Evolutionary conservation across 305 asterid genomes (phyloP).

Genomic region (Vinca major): DNA sequence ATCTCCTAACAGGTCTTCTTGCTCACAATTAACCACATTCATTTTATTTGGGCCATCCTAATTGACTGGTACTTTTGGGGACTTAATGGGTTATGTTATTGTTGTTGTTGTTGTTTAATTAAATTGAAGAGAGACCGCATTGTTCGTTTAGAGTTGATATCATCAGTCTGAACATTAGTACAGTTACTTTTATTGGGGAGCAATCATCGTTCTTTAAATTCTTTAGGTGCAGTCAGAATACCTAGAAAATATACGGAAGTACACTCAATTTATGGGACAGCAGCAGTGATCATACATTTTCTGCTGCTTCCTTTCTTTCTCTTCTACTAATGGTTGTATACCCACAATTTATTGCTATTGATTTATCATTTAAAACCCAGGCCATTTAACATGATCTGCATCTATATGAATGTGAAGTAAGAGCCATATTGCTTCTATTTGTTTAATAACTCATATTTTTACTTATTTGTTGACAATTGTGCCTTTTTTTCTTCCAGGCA

Average conservation of each 20-base stretch:
- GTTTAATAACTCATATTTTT: neutral
- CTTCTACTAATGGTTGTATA: neutral
- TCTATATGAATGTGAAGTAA: neutral
- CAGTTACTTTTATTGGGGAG: neutral
- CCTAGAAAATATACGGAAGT: neutral
- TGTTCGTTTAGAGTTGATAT: neutral
- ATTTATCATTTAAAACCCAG: neutral
- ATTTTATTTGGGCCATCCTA: neutral
- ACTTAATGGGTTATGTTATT: too few relatives aligned
- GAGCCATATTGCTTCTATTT: slow-evolving; percentile 10
- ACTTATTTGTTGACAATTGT: neutral
- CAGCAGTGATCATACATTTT: neutral
- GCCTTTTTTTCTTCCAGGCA: slow-evolving; percentile 48
- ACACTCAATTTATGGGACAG: neutral
- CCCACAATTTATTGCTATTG: neutral
- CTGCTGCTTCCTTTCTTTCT: neutral
- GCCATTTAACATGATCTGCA: neutral
- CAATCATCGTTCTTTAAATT: neutral
- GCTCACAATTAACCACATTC: neutral
- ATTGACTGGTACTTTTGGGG: neutral
- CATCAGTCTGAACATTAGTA: neutral
- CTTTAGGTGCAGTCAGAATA: neutral
- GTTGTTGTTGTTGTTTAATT: too few relatives aligned
- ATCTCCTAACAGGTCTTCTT: neutral
- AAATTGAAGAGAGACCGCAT: neutral